A percentile compares a stretch with the other conserved stretches of the same genome.
Evolutionary conservation across 2,329 filamentous ascomycete species (phyloP).

Genomic region (Tolypocladium cylindrosporum): DNA sequence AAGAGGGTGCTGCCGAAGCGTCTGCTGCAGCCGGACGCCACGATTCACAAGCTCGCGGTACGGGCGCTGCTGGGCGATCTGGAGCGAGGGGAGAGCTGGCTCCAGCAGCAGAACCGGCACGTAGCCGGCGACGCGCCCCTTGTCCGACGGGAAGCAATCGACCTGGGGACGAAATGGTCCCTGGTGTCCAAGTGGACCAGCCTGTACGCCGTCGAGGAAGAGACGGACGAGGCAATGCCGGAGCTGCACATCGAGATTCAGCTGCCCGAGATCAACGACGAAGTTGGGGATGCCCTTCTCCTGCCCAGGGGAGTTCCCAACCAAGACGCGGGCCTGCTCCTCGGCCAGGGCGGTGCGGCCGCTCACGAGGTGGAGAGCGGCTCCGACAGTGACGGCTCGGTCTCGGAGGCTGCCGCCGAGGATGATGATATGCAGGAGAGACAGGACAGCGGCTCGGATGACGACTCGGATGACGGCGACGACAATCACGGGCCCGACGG

Average conservation of each 20-base stretch:
- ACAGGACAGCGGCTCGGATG: neutral
- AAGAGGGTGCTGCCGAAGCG: constrained; percentile 1
- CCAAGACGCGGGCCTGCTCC: neutral
- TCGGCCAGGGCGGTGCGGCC: neutral
- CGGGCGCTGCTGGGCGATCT: constrained; percentile 1
- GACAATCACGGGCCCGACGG: neutral
- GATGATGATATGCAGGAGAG: neutral
- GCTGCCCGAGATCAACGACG: neutral
- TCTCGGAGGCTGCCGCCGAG: neutral
- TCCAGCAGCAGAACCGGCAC: neutral
- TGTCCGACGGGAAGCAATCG: neutral
- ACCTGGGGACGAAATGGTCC: constrained; percentile 1
- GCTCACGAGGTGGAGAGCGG: neutral
- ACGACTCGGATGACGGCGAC: neutral
- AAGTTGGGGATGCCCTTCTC: neutral
- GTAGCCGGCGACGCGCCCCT: neutral
- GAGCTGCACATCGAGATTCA: neutral
- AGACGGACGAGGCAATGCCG: neutral
- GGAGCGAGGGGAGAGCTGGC: neutral
- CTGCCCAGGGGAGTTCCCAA: neutral
- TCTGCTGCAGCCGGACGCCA: neutral
- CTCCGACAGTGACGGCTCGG: neutral
- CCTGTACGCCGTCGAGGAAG: constrained; percentile 2
- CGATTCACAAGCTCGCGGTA: constrained; percentile 2
- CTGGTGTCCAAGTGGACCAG: constrained; percentile 5